A percentile compares a stretch with the other conserved stretches of the same genome.
Conservation (phyloP, 306 rosid genomes). For the Begonia loranthoides region DNA sequence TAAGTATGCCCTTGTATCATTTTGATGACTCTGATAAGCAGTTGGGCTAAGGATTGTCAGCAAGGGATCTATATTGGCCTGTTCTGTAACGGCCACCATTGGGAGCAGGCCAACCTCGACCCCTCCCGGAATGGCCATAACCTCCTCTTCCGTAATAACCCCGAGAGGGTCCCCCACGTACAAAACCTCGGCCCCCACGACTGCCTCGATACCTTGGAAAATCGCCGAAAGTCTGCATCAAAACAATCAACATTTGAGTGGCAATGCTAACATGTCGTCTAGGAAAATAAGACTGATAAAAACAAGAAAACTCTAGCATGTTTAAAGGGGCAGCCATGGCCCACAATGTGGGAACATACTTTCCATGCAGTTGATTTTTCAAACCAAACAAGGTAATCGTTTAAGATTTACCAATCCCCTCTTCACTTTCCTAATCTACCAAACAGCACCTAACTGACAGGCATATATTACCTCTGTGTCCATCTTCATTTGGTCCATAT, state of each 20-base stretch:
- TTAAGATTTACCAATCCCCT: no score
- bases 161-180: conserved; percentile 66
- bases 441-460: neutral
- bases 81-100: conserved; percentile 19
- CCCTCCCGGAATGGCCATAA: conserved; percentile 53
- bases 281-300: neutral
- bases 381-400: no score
- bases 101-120: conserved; percentile 55
- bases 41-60: conserved; percentile 7
- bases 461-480: conserved; percentile 61
- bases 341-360: no score
- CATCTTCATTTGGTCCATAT: conserved; percentile 70
- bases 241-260: conserved; percentile 2
- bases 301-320: no score
- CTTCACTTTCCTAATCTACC: no score
- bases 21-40: conserved; percentile 9
- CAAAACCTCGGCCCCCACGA: conserved; percentile 59
- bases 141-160: conserved; percentile 75
- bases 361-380: no score
- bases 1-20: conserved; percentile 8
- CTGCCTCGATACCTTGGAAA: conserved; percentile 72
- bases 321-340: no score
- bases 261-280: neutral
- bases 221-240: conserved; percentile 79
- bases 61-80: neutral